Evolutionary conservation across 257 asterid species (phyloP).

Genomic region (Euphrasia confusa): DNA sequence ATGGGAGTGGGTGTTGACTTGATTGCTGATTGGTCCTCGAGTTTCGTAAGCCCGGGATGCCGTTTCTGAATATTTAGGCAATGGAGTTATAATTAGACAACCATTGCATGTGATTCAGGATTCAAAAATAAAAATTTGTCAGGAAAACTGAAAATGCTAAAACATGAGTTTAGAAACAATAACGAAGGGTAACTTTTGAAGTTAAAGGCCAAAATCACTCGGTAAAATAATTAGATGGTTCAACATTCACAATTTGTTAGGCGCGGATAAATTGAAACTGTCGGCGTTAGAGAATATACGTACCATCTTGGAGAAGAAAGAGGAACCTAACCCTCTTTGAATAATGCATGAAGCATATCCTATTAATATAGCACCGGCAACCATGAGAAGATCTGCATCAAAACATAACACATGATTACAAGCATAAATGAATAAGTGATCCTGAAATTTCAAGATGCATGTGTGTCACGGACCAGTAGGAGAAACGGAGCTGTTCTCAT

Average conservation of each 20-base stretch:
- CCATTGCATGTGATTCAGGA: not conserved
- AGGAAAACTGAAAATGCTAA: no score
- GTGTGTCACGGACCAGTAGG: conserved; percentile 48
- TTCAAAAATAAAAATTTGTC: no score
- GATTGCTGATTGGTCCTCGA: conserved; percentile 36
- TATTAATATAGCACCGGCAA: conserved; percentile 70
- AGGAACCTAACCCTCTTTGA: conserved; percentile 86
- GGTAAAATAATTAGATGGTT: no score
- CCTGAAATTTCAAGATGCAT: not conserved
- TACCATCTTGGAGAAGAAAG: conserved; percentile 57
- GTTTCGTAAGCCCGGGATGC: conserved; percentile 25
- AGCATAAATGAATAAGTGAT: not conserved
- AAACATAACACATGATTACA: conserved; percentile 4
- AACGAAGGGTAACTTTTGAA: no score
- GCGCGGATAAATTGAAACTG: no score
- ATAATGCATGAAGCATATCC: conserved; percentile 73
- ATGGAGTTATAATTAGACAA: conserved; percentile 5
- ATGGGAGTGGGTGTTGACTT: conserved; percentile 43
- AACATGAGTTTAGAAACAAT: no score
- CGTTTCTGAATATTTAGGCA: conserved; percentile 42
- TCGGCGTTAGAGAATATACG: not conserved
- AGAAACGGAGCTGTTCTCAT: conserved; percentile 59
- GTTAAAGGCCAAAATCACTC: no score
- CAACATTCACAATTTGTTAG: no score
- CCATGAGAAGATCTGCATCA: conserved; percentile 82